Percentiles rank a stretch among this genome's conserved stretches.
Evolutionary conservation across 176 grass and related monocot species (phyloP).

Genomic region (Aegilops speltoides): DNA sequence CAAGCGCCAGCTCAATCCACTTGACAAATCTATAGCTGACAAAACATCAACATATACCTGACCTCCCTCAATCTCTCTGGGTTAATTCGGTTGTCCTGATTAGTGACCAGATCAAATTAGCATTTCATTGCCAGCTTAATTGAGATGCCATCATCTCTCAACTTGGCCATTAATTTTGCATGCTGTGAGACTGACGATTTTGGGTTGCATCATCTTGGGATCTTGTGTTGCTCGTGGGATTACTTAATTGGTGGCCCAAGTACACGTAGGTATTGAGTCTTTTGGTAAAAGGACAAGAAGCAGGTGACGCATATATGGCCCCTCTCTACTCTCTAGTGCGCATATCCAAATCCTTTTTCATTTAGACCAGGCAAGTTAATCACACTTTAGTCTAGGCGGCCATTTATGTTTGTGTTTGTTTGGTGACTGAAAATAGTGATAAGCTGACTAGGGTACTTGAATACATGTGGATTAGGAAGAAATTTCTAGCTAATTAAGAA

Average conservation of each 20-base stretch:
- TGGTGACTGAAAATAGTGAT: slow-evolving; percentile 29
- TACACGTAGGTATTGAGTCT: slow-evolving; percentile 57
- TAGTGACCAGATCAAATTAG: neutral
- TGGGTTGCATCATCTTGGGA: slow-evolving; percentile 67
- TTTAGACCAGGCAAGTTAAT: slow-evolving; percentile 28
- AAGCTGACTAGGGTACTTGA: neutral
- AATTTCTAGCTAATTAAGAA: slow-evolving; percentile 42
- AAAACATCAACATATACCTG: slow-evolving; percentile 26
- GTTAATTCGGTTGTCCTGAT: slow-evolving; percentile 3
- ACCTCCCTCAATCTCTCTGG: neutral
- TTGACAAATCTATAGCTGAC: slow-evolving; percentile 41
- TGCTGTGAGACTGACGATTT: slow-evolving; percentile 33
- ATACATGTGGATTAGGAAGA: slow-evolving; percentile 35
- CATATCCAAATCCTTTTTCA: neutral
- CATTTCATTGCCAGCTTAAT: neutral
- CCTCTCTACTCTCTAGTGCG: slow-evolving; percentile 23
- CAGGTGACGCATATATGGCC: slow-evolving; percentile 41
- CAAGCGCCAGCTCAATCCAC: slow-evolving; percentile 25
- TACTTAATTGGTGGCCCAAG: slow-evolving; percentile 50
- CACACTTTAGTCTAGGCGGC: slow-evolving; percentile 9
- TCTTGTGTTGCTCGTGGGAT: slow-evolving; percentile 53
- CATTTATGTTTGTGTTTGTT: slow-evolving; percentile 33
- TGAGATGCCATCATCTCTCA: slow-evolving; percentile 26
- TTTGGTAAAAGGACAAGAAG: slow-evolving; percentile 57
- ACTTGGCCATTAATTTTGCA: slow-evolving; percentile 21